These are phyloP conservation scores for Ocimum tenuiflorum DNA, from an alignment of 257 asterid genomes.

Conservation along the genomic window DNA sequence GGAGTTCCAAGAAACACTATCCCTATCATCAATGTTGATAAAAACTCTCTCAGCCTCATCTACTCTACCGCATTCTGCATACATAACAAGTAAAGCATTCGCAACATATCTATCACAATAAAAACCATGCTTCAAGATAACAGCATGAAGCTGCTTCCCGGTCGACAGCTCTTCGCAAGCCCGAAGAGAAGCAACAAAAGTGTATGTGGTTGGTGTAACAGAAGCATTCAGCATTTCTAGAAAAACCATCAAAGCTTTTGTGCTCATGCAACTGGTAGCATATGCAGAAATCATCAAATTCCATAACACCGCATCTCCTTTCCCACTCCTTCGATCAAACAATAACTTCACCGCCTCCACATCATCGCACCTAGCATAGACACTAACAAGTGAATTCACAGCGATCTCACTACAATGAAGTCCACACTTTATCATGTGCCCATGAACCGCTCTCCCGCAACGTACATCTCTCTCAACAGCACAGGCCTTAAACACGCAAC, in stretches of 20 bases:
- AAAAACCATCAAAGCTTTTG: constrained; percentile 45
- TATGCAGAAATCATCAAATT: constrained; percentile 64
- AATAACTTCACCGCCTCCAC: constrained; percentile 34
- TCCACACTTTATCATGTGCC: constrained; percentile 43
- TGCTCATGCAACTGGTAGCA: constrained; percentile 32
- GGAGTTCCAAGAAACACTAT: constrained; percentile 71
- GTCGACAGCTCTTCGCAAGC: constrained; percentile 45
- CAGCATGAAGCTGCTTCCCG: constrained; percentile 54
- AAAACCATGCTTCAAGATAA: constrained; percentile 36
- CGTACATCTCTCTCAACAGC: constrained; percentile 29
- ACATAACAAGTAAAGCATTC: constrained; percentile 71
- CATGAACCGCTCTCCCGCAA: constrained; percentile 64
- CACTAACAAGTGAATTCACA: constrained; percentile 51
- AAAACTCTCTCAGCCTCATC: constrained; percentile 56
- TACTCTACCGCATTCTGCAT: constrained; percentile 39
- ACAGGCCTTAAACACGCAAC: constrained; percentile 55
- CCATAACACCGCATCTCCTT: constrained; percentile 61
- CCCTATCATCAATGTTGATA: constrained; percentile 33
- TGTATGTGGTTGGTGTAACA: constrained; percentile 52
- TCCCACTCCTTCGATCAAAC: constrained; percentile 36
- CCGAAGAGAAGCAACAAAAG: constrained; percentile 71
- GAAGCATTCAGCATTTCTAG: constrained; percentile 37
- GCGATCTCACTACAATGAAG: constrained; percentile 37
- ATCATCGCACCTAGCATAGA: constrained; percentile 53
- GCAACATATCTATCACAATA: constrained; percentile 41